A percentile compares a stretch with the other conserved stretches of the same genome.
phyloP scores from a whole-genome alignment of 1,284 basidiomycete genomes.

The Papiliotrema nemorosa region DNA sequence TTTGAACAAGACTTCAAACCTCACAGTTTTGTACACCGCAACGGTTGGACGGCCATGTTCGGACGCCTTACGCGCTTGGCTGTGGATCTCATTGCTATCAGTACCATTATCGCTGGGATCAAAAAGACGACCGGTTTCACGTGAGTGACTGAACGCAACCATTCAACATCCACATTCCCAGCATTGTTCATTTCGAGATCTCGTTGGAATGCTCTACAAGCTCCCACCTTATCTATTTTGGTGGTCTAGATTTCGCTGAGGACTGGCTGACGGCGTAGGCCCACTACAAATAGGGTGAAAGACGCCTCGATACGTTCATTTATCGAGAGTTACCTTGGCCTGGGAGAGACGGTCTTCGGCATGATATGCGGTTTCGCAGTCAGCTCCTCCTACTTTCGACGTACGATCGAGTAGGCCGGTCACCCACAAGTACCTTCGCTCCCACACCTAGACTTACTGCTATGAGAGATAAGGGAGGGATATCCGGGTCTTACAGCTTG shows the following conservation, averaged over 20 bases:
- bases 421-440: too few relatives aligned
- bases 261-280: conserved; percentile 13
- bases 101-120: conserved; percentile 89
- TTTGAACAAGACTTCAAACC: too few relatives aligned
- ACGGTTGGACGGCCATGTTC: conserved; percentile 54
- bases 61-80: conserved; percentile 80
- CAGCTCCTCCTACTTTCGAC: conserved; percentile 67
- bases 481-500: too few relatives aligned
- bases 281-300: conserved; percentile 62
- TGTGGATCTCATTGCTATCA: conserved; percentile 78
- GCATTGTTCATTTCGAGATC: background rate
- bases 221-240: background rate
- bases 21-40: too few relatives aligned
- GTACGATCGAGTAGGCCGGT: conserved; percentile 11
- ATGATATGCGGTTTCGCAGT: conserved; percentile 74
- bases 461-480: too few relatives aligned
- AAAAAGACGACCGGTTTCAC: conserved; percentile 81
- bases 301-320: conserved; percentile 70
- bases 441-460: too few relatives aligned
- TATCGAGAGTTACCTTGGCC: conserved; percentile 74
- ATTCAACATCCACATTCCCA: background rate
- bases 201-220: too few relatives aligned
- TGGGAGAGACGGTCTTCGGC: conserved; percentile 87
- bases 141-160: conserved; percentile 55
- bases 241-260: conserved; percentile 7